Base-by-base conservation (phyloP, 208 protist species). In the Trypanosoma platydactyli region DNA sequence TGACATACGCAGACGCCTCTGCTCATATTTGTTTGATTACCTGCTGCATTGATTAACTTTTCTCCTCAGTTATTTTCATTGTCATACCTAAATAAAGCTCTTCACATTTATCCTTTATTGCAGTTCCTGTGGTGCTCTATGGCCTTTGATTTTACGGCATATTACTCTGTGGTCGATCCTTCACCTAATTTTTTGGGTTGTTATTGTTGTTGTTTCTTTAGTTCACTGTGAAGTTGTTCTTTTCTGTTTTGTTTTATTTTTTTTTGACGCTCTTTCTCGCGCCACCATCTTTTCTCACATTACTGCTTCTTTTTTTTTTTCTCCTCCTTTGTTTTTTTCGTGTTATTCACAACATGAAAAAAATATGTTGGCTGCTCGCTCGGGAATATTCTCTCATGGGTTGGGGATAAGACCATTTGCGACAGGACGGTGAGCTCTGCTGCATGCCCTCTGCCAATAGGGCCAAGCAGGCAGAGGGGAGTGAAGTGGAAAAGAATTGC, bases 171-270 rank as follows among this genome's bases (percentile, higher is more conserved):
- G 9, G 33, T 9, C 9, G 33, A 38, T 38, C 3, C 33, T 38
- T 9, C 33, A 38, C 33, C 3, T 11, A 9, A 3, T 38, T 38
- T 9, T 38, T 38, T 3, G 5, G 33, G 33, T 38, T 38, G 9
- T 38, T 3, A 9, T 38, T 3, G 33, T 38, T 3, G 33, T 38
- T 3, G 33, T 38, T 3, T 3, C 33, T 38, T 38, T 38, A 38
- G 33, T 38, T 38, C 9, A 3, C 33, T 38, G 33, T 11, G 33
- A 38, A 6, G 25, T 29, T 40, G 53, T 27, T 53, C 50, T 59
- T 59, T 68, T 40, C 55, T 27, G 52, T 58, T 59, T 59, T 68
- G 11, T 46, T 5, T 57, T 38, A 15, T 50, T 27, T 68, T 38
- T 55, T 55, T 54, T 53, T 55, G 9, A 38, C 55, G 18, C 35